Evolutionary conservation across 768 basidiomycete species (phyloP).

Genomic region (Lactarius sp.): DNA sequence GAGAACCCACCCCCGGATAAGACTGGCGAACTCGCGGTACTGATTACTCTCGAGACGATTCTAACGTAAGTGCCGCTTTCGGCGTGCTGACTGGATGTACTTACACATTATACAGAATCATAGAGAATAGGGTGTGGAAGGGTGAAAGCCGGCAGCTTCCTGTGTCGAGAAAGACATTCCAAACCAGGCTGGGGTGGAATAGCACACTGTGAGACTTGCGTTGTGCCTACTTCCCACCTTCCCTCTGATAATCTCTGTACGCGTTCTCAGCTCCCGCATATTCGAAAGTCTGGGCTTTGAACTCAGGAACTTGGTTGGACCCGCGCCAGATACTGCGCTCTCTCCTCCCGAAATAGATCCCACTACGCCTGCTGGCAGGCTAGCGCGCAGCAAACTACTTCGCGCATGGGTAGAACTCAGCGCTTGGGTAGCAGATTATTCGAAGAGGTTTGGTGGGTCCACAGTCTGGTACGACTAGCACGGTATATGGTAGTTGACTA

Average conservation of each 20-base stretch:
- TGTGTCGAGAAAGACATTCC: conserved; percentile 50
- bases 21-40: conserved; percentile 49
- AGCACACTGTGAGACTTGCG: conserved; percentile 45
- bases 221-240: neutral
- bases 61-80: conserved; percentile 46
- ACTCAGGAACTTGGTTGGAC: conserved; percentile 24
- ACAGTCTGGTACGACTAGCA: conserved; percentile 8
- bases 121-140: conserved; percentile 74
- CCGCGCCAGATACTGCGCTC: conserved; percentile 40
- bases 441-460: conserved; percentile 41
- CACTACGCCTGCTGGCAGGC: conserved; percentile 41
- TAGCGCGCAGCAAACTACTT: conserved; percentile 56
- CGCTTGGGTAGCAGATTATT: conserved; percentile 61
- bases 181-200: conserved; percentile 64
- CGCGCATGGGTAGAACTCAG: conserved; percentile 77
- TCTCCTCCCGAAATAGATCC: conserved; percentile 53
- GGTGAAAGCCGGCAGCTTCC: conserved; percentile 57
- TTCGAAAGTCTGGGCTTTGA: conserved; percentile 41
- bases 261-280: conserved; percentile 35
- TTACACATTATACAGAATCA: conserved; percentile 42
- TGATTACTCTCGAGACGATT: conserved; percentile 60
- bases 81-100: conserved; percentile 1
- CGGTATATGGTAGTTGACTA: neutral
- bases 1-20: conserved; percentile 54
- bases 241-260: neutral